These are phyloP conservation scores for Plantago ovata DNA, from an alignment of 257 asterid species.

Conservation along the genomic window DNA sequence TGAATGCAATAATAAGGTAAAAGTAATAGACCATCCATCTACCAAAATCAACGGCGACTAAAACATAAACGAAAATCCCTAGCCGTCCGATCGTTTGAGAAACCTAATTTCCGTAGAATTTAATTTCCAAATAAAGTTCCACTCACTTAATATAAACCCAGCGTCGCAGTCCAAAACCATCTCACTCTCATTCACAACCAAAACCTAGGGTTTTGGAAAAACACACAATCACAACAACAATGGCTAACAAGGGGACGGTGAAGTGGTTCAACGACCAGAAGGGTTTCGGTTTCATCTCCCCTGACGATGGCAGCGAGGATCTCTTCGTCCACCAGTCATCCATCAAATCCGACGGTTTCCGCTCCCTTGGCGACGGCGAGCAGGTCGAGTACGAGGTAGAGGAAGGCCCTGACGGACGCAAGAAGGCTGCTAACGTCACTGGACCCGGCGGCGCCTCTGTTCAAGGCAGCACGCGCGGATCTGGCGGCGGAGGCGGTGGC, in stretches of 20 bases:
- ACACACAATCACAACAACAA: constrained; percentile 3
- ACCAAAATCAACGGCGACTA: too few relatives aligned
- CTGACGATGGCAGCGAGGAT: constrained; percentile 76
- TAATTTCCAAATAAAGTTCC: too few relatives aligned
- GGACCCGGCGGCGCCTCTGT: constrained; percentile 51
- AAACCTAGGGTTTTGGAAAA: constrained; percentile 35
- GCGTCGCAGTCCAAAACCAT: background rate
- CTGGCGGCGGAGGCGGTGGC: constrained; percentile 18
- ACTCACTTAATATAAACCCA: constrained; percentile 2
- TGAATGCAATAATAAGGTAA: too few relatives aligned
- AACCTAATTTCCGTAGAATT: too few relatives aligned
- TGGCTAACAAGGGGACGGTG: constrained; percentile 59
- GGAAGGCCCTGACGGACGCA: constrained; percentile 49
- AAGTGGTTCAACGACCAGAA: constrained; percentile 87
- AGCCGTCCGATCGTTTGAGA: too few relatives aligned
- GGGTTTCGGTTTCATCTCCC: constrained; percentile 85
- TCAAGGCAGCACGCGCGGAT: constrained; percentile 49
- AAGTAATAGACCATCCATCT: too few relatives aligned
- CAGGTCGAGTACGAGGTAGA: constrained; percentile 58
- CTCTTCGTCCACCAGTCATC: constrained; percentile 81
- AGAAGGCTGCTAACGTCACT: constrained; percentile 55
- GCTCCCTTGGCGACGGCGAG: constrained; percentile 74
- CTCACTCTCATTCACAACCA: background rate
- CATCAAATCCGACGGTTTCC: constrained; percentile 66
- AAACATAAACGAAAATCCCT: too few relatives aligned